These are phyloP conservation scores for Anisogramma anomala DNA, from an alignment of 2,329 filamentous ascomycete species.

Conservation along the genomic window DNA sequence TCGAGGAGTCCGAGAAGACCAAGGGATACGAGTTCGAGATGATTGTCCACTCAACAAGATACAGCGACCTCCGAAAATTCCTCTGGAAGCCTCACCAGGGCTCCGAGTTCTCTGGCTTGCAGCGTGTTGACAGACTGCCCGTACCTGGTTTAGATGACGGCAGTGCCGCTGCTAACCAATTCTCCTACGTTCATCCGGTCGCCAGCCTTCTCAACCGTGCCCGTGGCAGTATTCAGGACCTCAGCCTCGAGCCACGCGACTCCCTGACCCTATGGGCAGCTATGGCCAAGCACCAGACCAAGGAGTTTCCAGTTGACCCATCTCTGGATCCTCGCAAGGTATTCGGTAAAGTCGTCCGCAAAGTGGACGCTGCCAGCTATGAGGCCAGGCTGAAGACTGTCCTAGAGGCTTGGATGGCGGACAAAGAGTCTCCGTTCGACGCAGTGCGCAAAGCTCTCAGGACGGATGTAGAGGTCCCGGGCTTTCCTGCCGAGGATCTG, in stretches of 20 bases:
- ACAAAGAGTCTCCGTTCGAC: constrained; percentile 32
- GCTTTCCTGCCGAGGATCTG: constrained; percentile 3
- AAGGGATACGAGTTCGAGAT: constrained; percentile 55
- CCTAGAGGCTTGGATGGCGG: constrained; percentile 49
- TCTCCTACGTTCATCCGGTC: constrained; percentile 20
- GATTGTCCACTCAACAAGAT: constrained; percentile 56
- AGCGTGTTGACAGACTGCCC: constrained; percentile 29
- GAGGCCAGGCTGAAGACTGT: constrained; percentile 47
- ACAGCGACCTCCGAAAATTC: constrained; percentile 70
- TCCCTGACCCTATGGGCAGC: constrained; percentile 54
- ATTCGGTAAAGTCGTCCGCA: constrained; percentile 45
- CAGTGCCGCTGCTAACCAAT: constrained; percentile 37
- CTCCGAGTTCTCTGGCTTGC: constrained; percentile 41
- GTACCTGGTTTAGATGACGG: constrained; percentile 35
- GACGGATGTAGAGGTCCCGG: constrained; percentile 2
- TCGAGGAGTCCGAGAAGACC: constrained; percentile 49
- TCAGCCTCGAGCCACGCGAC: constrained; percentile 59
- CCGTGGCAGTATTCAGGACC: constrained; percentile 53
- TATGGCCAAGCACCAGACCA: constrained; percentile 47
- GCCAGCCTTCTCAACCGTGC: constrained; percentile 24
- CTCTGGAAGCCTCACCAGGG: constrained; percentile 42
- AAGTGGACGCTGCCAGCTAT: constrained; percentile 56
- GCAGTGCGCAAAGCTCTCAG: constrained; percentile 34
- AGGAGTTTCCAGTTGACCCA: constrained; percentile 36
- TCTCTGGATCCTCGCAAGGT: constrained; percentile 37